Conservation (phyloP, 495 filamentous ascomycete species). For the Talaromyces thailandensis region DNA sequence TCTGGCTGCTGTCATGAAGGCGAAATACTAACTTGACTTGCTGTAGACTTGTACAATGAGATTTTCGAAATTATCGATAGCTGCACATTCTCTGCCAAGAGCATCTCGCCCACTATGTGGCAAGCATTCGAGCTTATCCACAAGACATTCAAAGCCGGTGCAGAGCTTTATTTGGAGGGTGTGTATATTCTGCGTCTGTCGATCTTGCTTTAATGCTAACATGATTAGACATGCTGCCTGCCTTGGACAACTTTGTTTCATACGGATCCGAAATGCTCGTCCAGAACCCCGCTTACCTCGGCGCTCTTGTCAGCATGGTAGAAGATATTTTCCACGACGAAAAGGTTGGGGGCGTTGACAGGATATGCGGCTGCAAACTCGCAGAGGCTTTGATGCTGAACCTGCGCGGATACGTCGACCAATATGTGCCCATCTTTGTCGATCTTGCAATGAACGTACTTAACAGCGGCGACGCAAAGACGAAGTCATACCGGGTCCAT, state of each 20-base stretch:
- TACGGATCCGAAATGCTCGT: conserved; percentile 75
- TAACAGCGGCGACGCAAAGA: conserved; percentile 56
- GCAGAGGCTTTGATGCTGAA: conserved; percentile 96
- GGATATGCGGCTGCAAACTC: conserved; percentile 98
- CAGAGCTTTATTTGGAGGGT: conserved; percentile 87
- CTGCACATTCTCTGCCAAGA: conserved; percentile 97
- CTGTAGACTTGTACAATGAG: conserved; percentile 85
- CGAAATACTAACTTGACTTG: conserved; percentile 16
- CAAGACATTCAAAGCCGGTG: conserved; percentile 91
- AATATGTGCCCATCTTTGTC: conserved; percentile 78
- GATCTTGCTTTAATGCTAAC: not conserved
- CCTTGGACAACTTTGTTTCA: conserved; percentile 91
- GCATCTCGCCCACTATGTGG: conserved; percentile 96
- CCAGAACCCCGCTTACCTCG: conserved; percentile 76
- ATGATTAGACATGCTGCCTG: conserved; percentile 79
- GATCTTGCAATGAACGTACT: conserved; percentile 81
- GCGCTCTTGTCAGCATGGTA: conserved; percentile 79
- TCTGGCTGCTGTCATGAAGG: not conserved
- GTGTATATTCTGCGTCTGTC: not conserved
- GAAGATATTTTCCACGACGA: conserved; percentile 68
- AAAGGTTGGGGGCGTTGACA: conserved; percentile 87
- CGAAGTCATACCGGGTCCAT: conserved; percentile 86
- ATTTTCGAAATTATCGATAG: conserved; percentile 98
- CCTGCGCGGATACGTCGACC: conserved; percentile 82
- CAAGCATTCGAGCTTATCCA: conserved; percentile 94